These are phyloP conservation scores for Nannizziopsis arthrosporioides DNA, from an alignment of 2,329 filamentous ascomycete genomes.

Conservation along the genomic window DNA sequence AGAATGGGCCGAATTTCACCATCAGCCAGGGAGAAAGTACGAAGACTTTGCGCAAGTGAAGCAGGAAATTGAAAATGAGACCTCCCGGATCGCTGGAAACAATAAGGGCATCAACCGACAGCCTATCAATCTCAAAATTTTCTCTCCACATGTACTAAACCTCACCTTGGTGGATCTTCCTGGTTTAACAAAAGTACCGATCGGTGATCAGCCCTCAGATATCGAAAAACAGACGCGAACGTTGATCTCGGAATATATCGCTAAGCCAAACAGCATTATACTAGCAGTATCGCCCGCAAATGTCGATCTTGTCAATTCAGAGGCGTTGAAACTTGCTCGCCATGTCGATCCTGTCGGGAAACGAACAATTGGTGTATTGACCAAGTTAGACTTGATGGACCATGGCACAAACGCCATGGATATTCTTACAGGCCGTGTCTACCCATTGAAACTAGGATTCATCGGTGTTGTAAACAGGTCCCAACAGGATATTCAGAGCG, in stretches of 20 bases:
- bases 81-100: slow-evolving; percentile 80
- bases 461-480: slow-evolving; percentile 97
- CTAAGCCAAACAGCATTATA: slow-evolving; percentile 96
- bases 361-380: slow-evolving; percentile 91
- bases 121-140: slow-evolving; percentile 97
- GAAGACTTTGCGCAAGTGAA: slow-evolving; percentile 89
- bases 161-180: slow-evolving; percentile 92
- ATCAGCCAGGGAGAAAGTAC: slow-evolving; percentile 79
- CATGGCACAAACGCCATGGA: slow-evolving; percentile 96
- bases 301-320: slow-evolving; percentile 95
- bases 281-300: slow-evolving; percentile 94
- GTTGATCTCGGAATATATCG: slow-evolving; percentile 94
- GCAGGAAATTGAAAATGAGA: slow-evolving; percentile 94
- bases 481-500: slow-evolving; percentile 93
- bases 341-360: slow-evolving; percentile 92
- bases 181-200: slow-evolving; percentile 93
- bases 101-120: slow-evolving; percentile 98
- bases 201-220: slow-evolving; percentile 91
- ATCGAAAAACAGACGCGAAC: slow-evolving; percentile 98
- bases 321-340: slow-evolving; percentile 88
- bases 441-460: slow-evolving; percentile 91
- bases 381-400: slow-evolving; percentile 96
- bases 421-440: slow-evolving; percentile 92
- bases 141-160: slow-evolving; percentile 92
- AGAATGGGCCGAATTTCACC: slow-evolving; percentile 92